Base-by-base conservation (phyloP, 2,329 filamentous ascomycete species). In the Emmonsiellopsis sp. region DNA sequence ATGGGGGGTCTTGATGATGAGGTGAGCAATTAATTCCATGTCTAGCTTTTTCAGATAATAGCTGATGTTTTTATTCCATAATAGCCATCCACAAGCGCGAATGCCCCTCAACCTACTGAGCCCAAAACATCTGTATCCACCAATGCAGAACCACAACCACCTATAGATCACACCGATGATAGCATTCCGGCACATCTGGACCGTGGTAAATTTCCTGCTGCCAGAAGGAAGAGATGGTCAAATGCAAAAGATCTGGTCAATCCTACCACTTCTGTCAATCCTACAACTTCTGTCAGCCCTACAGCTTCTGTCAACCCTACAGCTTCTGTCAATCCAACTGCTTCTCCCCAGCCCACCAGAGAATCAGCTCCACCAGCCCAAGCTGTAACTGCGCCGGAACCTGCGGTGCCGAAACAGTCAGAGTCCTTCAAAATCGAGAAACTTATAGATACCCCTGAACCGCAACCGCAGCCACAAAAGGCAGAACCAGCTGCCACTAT, bases 1-100 rank as follows among this genome's bases (percentile, higher is more conserved):
- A 81, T 79, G 79, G 78, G 81, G 53, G 65, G 67, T 57, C 63
- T 73, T 67, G 80, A 70, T 62, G 75, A 54, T 40, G 37, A 51
- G 35, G 10, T 26, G 15, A 31, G 43, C 1, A 44, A 31, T 35
- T 16, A 6, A 10, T 15, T 31, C 49, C 38, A 15, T 51, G n/a
- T 43, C 31, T 43, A 35, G 3, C 4, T 31, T 11, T 2, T 9
- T 20, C 7, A 11, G 10, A 7, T 16, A 13, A n/a, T 11, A 49
- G 35, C 47, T 49, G 40, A 49, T 11, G 16, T 49, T 40, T 40
- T 7, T 40, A 49, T 7, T 15, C 26, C 34, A 26, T 11, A 40
- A 40, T 30, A 43, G 38, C 30, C 26, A 20, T 3, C 26, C 13
- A 15, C 38, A 20, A 7, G 9, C 6, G 7, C 13, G 7, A 2